Conservation (phyloP, 2,329 filamentous ascomycete species). For the Pseudocercospora fijiensis region DNA sequence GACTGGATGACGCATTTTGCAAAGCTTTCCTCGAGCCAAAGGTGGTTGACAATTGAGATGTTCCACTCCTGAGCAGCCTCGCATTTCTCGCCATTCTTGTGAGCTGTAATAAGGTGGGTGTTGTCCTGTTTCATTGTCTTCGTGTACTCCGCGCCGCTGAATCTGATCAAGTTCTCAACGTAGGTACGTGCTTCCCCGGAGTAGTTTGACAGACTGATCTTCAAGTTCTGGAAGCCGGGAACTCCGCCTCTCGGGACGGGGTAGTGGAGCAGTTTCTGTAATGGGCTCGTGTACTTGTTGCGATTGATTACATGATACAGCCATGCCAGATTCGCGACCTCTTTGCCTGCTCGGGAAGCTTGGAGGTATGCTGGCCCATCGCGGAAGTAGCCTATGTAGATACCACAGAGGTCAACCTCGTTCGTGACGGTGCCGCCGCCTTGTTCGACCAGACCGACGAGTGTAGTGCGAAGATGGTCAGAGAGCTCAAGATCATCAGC, state of each 20-base stretch:
- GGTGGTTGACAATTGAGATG: constrained; percentile 84
- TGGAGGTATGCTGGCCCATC: constrained; percentile 74
- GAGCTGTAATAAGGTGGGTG: constrained; percentile 90
- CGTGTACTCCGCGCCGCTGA: constrained; percentile 83
- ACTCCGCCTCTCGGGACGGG: constrained; percentile 76
- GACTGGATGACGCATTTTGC: constrained; percentile 77
- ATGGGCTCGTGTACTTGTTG: constrained; percentile 83
- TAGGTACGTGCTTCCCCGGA: constrained; percentile 91
- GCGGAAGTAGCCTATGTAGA: constrained; percentile 83
- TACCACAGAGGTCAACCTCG: constrained; percentile 68
- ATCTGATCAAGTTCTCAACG: constrained; percentile 84
- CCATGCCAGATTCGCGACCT: constrained; percentile 92
- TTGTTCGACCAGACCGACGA: constrained; percentile 67
- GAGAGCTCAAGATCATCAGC: constrained; percentile 71
- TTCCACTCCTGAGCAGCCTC: constrained; percentile 90
- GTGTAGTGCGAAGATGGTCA: constrained; percentile 62
- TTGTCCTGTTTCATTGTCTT: constrained; percentile 95
- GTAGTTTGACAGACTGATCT: constrained; percentile 93
- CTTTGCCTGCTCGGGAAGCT: constrained; percentile 73
- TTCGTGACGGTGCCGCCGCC: constrained; percentile 70
- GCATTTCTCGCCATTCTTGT: constrained; percentile 87
- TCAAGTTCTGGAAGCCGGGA: constrained; percentile 71
- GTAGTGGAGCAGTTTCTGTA: constrained; percentile 83
- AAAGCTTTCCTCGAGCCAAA: constrained; percentile 98
- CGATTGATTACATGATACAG: constrained; percentile 87